phyloP scores from a whole-genome alignment of 768 basidiomycete species.

The Russula olivacea region DNA sequence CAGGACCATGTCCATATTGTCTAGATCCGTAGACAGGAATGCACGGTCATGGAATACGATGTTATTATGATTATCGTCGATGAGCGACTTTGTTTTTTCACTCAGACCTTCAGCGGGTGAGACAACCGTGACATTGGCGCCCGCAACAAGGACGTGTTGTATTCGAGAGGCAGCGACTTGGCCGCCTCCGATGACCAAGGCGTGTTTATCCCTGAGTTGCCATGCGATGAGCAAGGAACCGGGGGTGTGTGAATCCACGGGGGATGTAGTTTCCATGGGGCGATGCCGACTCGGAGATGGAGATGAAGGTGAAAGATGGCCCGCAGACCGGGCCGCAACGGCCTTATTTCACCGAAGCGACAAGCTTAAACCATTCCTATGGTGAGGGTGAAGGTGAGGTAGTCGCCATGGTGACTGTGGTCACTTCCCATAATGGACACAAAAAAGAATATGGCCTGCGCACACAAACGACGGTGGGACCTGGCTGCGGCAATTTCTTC shows the following conservation, averaged over 20 bases:
- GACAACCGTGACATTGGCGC: conserved; percentile 73
- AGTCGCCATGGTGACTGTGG: background rate
- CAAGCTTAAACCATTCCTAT: no score
- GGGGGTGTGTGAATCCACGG: background rate
- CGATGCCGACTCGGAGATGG: background rate
- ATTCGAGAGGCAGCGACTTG: conserved; percentile 86
- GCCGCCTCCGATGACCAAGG: conserved; percentile 92
- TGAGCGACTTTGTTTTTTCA: conserved; percentile 47
- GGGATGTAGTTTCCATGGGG: background rate
- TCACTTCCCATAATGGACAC: background rate
- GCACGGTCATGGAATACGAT: conserved; percentile 68
- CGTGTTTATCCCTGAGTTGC: conserved; percentile 78
- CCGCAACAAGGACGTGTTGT: conserved; percentile 75
- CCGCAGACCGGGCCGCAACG: no score
- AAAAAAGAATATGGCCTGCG: background rate
- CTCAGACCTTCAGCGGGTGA: conserved; percentile 65
- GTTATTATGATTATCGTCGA: conserved; percentile 41
- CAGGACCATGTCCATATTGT: conserved; percentile 77
- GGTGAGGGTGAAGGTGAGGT: background rate
- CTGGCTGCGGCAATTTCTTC: background rate
- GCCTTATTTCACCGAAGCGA: background rate
- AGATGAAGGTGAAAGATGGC: no score
- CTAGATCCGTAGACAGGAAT: conserved; percentile 64
- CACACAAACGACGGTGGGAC: no score
- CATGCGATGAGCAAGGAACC: conserved; percentile 88